phyloP scores from a whole-genome alignment of 768 basidiomycete species.

The Naganishia antarctica region DNA sequence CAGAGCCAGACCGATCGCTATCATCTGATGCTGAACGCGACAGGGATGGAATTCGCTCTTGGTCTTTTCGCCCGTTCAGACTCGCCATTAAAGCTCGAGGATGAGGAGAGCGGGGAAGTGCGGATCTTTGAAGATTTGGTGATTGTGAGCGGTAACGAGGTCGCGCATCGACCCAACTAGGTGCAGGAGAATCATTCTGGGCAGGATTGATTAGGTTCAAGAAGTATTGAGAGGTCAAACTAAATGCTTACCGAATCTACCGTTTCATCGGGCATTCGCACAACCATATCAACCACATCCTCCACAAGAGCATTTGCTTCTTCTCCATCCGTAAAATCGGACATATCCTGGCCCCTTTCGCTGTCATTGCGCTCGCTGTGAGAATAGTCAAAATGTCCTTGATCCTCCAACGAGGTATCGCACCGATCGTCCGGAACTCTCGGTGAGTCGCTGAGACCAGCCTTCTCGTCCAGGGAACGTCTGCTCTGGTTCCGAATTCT shows the following conservation, averaged over 20 bases:
- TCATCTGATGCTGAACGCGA: constrained; percentile 4
- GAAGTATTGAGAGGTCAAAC: neutral
- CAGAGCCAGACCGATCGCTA: constrained; percentile 3
- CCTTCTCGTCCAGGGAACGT: neutral
- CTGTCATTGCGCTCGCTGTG: constrained; percentile 9
- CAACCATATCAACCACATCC: constrained; percentile 12
- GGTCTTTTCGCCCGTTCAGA: neutral
- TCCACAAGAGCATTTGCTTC: neutral
- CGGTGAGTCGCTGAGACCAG: neutral
- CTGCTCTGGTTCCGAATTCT: neutral
- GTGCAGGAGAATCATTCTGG: constrained; percentile 5
- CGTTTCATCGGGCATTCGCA: constrained; percentile 13
- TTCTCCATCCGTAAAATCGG: constrained; percentile 11
- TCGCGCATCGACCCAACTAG: constrained; percentile 3
- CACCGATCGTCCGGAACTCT: constrained; percentile 2
- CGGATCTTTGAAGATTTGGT: neutral
- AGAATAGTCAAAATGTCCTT: constrained; percentile 1
- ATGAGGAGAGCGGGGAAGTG: constrained; percentile 9
- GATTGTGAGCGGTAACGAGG: constrained; percentile 13
- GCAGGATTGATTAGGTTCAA: no score
- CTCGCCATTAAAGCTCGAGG: constrained; percentile 5
- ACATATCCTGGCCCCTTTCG: constrained; percentile 14
- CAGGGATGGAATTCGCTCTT: constrained; percentile 7
- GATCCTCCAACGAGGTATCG: constrained; percentile 14
- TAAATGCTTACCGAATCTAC: constrained; percentile 1